A percentile compares a stretch with the other conserved stretches of the same genome.
phyloP scores from a whole-genome alignment of 2,329 filamentous ascomycete genomes.

The Talaromyces piceae region DNA sequence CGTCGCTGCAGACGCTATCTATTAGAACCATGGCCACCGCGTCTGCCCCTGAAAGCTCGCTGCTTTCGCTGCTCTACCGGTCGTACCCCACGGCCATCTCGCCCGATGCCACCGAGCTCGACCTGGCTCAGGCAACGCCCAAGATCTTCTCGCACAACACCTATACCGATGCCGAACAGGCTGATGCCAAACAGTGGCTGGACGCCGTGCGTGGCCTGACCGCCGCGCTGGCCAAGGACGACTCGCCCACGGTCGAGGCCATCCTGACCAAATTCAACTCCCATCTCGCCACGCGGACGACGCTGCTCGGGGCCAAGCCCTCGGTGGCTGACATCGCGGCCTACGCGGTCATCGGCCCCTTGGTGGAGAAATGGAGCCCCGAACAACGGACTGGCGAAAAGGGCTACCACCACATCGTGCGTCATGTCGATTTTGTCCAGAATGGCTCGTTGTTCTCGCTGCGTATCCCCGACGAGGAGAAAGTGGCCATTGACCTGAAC shows the following conservation, averaged over 20 bases:
- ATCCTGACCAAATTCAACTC: constrained; percentile 75
- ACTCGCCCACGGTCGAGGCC: constrained; percentile 49
- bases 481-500: constrained; percentile 69
- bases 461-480: constrained; percentile 62
- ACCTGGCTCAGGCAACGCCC: constrained; percentile 41
- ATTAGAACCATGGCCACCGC: constrained; percentile 22
- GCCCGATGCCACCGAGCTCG: constrained; percentile 34
- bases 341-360: constrained; percentile 68
- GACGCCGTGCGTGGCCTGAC: constrained; percentile 66
- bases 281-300: constrained; percentile 81
- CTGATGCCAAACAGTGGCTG: constrained; percentile 85
- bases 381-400: constrained; percentile 86
- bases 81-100: constrained; percentile 36
- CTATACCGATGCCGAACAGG: constrained; percentile 72
- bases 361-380: constrained; percentile 69
- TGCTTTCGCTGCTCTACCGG: constrained; percentile 39
- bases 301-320: constrained; percentile 80
- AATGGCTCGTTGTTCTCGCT: constrained; percentile 68
- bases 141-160: constrained; percentile 62
- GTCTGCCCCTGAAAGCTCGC: constrained; percentile 33
- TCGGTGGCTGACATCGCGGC: constrained; percentile 79
- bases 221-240: constrained; percentile 40
- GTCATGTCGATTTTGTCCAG: constrained; percentile 90
- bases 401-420: constrained; percentile 84
- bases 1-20: not conserved